These are phyloP conservation scores for Syzygium jambos DNA, from an alignment of 345 rosid genomes.

Conservation along the genomic window DNA sequence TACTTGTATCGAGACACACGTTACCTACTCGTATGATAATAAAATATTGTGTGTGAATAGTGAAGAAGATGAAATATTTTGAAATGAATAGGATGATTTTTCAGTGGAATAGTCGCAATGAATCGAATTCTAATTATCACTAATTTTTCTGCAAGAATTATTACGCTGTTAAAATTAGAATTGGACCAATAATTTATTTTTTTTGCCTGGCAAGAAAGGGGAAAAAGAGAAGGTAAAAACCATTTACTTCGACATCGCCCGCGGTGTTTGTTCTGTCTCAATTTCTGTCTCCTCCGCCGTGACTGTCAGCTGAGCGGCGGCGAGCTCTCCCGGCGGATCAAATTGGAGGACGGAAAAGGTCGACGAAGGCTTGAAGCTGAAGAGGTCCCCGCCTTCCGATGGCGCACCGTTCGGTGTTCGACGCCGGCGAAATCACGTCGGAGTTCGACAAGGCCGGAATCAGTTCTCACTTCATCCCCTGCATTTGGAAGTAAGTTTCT, in stretches of 20 bases:
- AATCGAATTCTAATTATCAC: neutral
- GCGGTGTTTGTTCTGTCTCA: neutral
- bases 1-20: neutral
- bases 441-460: constrained; percentile 59
- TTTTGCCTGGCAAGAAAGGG: neutral
- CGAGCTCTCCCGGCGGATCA: neutral
- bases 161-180: neutral
- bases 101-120: accelerated
- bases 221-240: neutral
- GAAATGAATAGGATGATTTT: neutral
- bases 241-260: neutral
- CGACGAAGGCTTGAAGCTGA: neutral
- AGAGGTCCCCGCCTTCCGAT: neutral
- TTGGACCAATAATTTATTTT: neutral
- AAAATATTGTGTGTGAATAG: neutral
- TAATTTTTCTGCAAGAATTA: neutral
- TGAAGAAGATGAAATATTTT: accelerated
- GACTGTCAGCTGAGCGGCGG: neutral
- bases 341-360: neutral
- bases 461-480: constrained; percentile 41
- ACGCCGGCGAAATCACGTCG: constrained; percentile 44
- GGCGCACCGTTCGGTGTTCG: constrained; percentile 51
- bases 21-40: accelerated
- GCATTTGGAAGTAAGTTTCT: constrained; percentile 64
- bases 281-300: neutral